Evolutionary conservation across 208 protist genomes (phyloP), one percentile per base, ranked within the genome.

Genomic region (Trichomonas gallinae): DNA sequence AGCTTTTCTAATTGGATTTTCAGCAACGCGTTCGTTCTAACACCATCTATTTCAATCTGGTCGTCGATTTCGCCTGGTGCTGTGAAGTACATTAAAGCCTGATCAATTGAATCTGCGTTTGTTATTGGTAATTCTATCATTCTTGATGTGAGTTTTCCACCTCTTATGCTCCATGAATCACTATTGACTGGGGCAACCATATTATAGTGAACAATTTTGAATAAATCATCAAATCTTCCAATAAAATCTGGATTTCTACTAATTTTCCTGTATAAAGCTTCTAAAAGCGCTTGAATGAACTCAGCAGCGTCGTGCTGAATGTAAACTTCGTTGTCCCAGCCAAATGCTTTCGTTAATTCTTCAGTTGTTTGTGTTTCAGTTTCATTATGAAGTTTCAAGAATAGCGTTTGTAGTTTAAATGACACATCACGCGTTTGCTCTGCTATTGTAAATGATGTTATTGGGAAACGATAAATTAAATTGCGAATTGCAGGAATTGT

Each of bases 401-500:
- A 89, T 31, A 89, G 36, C n/a, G 10, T 89, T 31, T 89, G 83
- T 46, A 89, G 36, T n/a, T 72, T 72, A n/a, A 72, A 26, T 31
- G 26, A 17, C 11, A n/a, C 21, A 72, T 72, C 58, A n/a, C 26
- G 11, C 3, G 6, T 21, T 85, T 85, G 81, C 4, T 42, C 34
- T 23, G 10, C 13, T 0, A 31, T 8, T 8, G 83, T n/a, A 45
- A n/a, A 31, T 46, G 83, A 89, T 34, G 83, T 89, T 0, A n/a
- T 89, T 46, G 83, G 83, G 4, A 93, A 38, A 51, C 6, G 21
- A 83, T 96, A 49, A 23, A 82, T 58, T 34, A 96, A 36, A 23
- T 83, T 42, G 13, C 96, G 85, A 36, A 98, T 98, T n/a, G 97
- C 96, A 44, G 97, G 96, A 21, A 98, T 98, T 87, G 98, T 97